Evolutionary conservation across 1,139 yeast genomes (phyloP).

Genomic region (Geotrichum cucujoidarum): DNA sequence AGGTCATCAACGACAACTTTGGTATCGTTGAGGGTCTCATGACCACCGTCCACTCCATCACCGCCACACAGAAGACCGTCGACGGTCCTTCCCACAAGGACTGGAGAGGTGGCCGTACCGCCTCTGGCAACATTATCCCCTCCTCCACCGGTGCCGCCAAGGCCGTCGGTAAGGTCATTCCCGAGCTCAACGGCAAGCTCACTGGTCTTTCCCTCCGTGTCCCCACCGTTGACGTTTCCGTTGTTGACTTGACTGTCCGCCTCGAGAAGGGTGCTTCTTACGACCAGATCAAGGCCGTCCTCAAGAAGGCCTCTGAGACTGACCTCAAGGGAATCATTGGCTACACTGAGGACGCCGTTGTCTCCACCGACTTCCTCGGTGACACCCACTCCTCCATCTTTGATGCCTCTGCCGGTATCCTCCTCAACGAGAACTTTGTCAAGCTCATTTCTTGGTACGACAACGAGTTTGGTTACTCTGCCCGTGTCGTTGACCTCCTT

Average conservation of each 20-base stretch:
- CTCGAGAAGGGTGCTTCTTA: constrained; percentile 64
- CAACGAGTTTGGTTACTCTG: constrained; percentile 87
- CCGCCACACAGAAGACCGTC: constrained; percentile 88
- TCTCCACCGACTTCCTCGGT: constrained; percentile 77
- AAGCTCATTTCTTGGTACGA: constrained; percentile 89
- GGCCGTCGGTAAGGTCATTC: constrained; percentile 89
- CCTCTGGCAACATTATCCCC: constrained; percentile 85
- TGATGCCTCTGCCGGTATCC: constrained; percentile 82
- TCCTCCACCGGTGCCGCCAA: constrained; percentile 91
- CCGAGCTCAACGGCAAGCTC: constrained; percentile 81
- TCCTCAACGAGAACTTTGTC: constrained; percentile 75
- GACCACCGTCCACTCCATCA: constrained; percentile 89
- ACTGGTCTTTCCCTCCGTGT: constrained; percentile 88
- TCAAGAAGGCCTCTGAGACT: constrained; percentile 62
- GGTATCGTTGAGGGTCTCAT: constrained; percentile 83
- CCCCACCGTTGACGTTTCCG: constrained; percentile 83
- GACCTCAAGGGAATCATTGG: constrained; percentile 70
- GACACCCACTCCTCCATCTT: constrained; percentile 76
- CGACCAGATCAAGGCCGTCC: constrained; percentile 67
- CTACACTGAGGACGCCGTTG: constrained; percentile 84
- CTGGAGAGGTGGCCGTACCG: constrained; percentile 95
- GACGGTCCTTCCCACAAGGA: constrained; percentile 92
- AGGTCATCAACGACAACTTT: constrained; percentile 71
- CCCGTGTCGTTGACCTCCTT: constrained; percentile 83
- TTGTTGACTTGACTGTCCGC: constrained; percentile 67